Conservation (phyloP, 306 rosid species). For the Cucurbita moschata region DNA sequence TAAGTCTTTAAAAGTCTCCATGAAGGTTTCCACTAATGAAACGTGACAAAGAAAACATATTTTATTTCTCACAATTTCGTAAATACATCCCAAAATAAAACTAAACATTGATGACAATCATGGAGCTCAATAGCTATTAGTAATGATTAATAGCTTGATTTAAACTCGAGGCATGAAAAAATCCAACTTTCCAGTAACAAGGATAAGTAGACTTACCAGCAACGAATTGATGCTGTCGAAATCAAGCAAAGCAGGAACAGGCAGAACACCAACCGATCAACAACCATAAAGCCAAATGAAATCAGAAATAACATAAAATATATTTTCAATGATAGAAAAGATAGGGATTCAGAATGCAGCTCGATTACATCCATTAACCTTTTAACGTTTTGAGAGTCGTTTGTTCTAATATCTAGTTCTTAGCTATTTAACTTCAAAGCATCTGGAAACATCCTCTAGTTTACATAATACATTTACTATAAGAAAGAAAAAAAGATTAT, state of each 20-base stretch:
- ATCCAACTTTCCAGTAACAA: neutral
- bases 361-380: neutral
- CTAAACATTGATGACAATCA: neutral
- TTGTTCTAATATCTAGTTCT: neutral
- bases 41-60: neutral
- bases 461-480: neutral
- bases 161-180: neutral
- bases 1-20: neutral
- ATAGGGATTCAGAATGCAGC: neutral
- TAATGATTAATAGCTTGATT: neutral
- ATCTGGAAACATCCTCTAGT: neutral
- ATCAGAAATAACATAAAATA: slow-evolving; percentile 15
- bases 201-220: slow-evolving; percentile 60
- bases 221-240: slow-evolving; percentile 87
- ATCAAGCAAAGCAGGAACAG: slow-evolving; percentile 27
- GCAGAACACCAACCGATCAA: slow-evolving; percentile 25
- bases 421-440: neutral
- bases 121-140: neutral
- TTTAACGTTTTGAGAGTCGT: neutral
- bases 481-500: neutral
- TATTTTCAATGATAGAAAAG: neutral
- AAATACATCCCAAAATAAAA: neutral
- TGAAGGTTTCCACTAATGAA: neutral
- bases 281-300: slow-evolving; percentile 23
- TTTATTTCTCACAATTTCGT: neutral